Conservation (phyloP, 495 filamentous ascomycete species). For the Xylaria cubensis region DNA sequence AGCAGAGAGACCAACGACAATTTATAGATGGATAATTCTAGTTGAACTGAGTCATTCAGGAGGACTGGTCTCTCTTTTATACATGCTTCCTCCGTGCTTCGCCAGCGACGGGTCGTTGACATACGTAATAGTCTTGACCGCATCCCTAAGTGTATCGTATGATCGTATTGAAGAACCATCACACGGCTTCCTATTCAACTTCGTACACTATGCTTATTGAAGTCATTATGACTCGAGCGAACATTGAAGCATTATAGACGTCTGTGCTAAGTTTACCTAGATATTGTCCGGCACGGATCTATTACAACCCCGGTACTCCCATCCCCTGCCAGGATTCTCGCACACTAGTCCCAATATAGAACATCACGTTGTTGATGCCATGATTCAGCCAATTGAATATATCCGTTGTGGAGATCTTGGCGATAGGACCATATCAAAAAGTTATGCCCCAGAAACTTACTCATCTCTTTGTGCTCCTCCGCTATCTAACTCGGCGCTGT, state of each 20-base stretch:
- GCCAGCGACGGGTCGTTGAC: not conserved
- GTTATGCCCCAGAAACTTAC: not conserved
- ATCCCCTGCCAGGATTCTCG: constrained; percentile 26
- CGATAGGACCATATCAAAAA: not conserved
- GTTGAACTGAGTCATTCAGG: not conserved
- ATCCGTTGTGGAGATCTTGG: not conserved
- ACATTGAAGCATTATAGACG: not conserved
- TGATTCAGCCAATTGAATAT: not conserved
- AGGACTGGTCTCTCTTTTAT: not conserved
- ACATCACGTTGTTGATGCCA: not conserved
- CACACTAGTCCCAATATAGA: constrained; percentile 35
- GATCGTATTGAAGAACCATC: not conserved
- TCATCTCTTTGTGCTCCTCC: constrained; percentile 8
- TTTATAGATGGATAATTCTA: not conserved
- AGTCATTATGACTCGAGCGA: not conserved
- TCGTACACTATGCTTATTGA: constrained; percentile 18
- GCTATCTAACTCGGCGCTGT: not conserved
- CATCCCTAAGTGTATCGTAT: not conserved
- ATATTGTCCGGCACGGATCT: not conserved
- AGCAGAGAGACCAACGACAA: not conserved
- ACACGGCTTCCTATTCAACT: not conserved
- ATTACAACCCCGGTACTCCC: not conserved
- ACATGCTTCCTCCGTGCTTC: not conserved
- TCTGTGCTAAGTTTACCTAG: too few relatives aligned
- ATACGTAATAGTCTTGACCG: not conserved